A percentile compares a stretch with the other conserved stretches of the same genome.
These are phyloP conservation scores for Sphagnum fallax DNA, from an alignment of 228 moss, liverwort and hornwort genomes.

Conservation along the genomic window DNA sequence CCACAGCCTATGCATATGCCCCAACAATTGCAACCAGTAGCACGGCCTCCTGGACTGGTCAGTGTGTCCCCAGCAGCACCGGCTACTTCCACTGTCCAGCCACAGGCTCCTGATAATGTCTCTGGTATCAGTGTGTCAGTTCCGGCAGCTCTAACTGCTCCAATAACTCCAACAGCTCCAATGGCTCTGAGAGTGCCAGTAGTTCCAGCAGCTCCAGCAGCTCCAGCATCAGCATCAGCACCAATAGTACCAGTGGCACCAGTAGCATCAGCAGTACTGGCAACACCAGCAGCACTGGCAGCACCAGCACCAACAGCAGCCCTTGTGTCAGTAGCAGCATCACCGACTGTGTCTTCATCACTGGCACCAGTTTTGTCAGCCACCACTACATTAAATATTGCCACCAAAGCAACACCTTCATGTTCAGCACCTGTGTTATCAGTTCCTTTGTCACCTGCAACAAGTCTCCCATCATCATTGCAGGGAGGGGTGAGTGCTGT, in stretches of 20 bases:
- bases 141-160: not conserved
- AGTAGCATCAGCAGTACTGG: conserved; percentile 8
- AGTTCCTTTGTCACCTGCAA: conserved; percentile 50
- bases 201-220: too few relatives aligned
- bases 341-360: conserved; percentile 21
- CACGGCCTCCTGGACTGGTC: conserved; percentile 13
- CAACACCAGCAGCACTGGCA: conserved; percentile 8
- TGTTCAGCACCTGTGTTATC: conserved; percentile 25
- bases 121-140: conserved; percentile 11
- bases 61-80: conserved; percentile 14
- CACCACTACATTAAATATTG: conserved; percentile 8
- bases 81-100: conserved; percentile 12
- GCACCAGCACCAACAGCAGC: conserved; percentile 21
- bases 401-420: conserved; percentile 15
- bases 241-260: conserved; percentile 10
- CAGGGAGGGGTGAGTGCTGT: conserved; percentile 80
- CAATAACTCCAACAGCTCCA: too few relatives aligned
- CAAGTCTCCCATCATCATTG: conserved; percentile 39
- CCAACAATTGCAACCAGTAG: conserved; percentile 17
- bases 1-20: conserved; percentile 9
- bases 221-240: too few relatives aligned
- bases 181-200: too few relatives aligned
- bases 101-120: conserved; percentile 13
- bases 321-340: conserved; percentile 8
- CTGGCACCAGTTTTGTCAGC: conserved; percentile 13